phyloP scores from a whole-genome alignment of 345 rosid species.

The Acer saccharum region DNA sequence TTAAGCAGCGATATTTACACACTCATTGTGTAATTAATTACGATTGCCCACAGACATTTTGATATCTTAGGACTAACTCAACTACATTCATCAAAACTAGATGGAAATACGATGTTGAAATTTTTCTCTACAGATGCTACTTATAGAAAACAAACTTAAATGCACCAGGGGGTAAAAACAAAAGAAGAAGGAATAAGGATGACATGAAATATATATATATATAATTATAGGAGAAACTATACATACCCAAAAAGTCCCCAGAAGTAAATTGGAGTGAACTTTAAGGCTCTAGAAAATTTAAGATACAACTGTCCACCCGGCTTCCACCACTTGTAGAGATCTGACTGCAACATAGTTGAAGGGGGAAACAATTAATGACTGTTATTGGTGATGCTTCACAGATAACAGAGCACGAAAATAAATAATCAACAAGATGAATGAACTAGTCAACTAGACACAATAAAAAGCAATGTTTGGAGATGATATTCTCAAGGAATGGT shows the following conservation, averaged over 20 bases:
- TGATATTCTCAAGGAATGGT: neutral
- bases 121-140: neutral
- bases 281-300: constrained; percentile 74
- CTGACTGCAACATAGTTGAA: constrained; percentile 45
- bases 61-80: neutral
- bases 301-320: constrained; percentile 66
- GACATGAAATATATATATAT: neutral
- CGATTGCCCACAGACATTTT: neutral
- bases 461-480: neutral
- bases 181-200: no score
- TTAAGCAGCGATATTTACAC: neutral
- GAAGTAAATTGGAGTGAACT: constrained; percentile 76
- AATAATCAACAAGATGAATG: neutral
- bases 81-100: neutral
- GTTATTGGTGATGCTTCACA: constrained; percentile 8
- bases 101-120: neutral
- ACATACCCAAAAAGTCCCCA: constrained; percentile 89
- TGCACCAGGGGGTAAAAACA: no score
- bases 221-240: neutral
- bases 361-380: constrained; percentile 1
- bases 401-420: neutral
- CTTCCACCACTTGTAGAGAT: constrained; percentile 88
- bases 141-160: no score
- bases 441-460: neutral
- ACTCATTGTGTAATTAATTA: neutral